phyloP scores from a whole-genome alignment of 129 eudicot species.

The Tanacetum coccineum region DNA sequence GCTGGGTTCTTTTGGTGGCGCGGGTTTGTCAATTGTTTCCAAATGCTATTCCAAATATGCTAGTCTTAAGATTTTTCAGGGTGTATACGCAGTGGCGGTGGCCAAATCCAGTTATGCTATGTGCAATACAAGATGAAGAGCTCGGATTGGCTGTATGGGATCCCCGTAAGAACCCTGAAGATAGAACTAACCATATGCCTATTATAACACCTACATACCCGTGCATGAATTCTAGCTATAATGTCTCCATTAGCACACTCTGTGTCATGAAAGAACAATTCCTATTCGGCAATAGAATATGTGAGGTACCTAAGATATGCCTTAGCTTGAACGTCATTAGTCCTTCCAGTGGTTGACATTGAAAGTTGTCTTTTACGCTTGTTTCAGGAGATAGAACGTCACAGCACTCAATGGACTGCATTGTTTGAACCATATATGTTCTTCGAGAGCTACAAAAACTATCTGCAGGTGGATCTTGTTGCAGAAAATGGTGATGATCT shows the following conservation, averaged over 20 bases:
- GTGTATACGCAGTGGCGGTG: conserved; percentile 90
- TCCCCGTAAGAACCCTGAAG: conserved; percentile 76
- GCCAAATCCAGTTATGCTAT: conserved; percentile 98
- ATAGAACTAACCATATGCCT: conserved; percentile 84
- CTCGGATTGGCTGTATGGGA: conserved; percentile 89
- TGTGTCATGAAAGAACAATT: conserved; percentile 88
- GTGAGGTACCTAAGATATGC: conserved; percentile 42
- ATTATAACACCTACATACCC: conserved; percentile 96
- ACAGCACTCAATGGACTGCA: conserved; percentile 64
- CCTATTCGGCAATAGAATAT: conserved; percentile 55
- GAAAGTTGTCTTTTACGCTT: not conserved
- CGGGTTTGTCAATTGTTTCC: conserved; percentile 86
- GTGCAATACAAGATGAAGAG: conserved; percentile 71
- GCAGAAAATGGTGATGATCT: conserved; percentile 72
- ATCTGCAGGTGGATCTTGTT: conserved; percentile 73
- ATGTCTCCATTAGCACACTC: conserved; percentile 87
- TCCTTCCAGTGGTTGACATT: not conserved
- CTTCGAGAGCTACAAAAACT: conserved; percentile 80
- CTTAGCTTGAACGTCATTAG: not conserved
- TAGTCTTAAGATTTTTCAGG: conserved; percentile 78
- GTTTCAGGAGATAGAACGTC: conserved; percentile 73
- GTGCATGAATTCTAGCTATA: conserved; percentile 98
- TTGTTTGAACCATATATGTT: conserved; percentile 78
- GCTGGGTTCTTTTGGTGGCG: conserved; percentile 93
- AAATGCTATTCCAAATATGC: conserved; percentile 82